Percentiles rank a stretch among this genome's conserved stretches.
Evolutionary conservation across 441 rosid species (phyloP).

Genomic region (Macaranga tanarius): DNA sequence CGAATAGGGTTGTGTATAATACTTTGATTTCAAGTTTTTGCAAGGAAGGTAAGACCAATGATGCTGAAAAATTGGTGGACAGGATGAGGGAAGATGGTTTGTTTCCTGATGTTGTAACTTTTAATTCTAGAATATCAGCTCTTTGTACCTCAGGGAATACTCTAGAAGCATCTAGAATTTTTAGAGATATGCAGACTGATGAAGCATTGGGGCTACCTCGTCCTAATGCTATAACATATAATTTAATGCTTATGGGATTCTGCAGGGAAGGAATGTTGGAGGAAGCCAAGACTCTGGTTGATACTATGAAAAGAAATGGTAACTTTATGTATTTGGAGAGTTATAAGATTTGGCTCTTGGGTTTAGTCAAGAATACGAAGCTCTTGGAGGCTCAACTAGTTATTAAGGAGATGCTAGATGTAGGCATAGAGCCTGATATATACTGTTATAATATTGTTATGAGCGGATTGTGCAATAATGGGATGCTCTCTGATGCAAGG

Average conservation of each 20-base stretch:
- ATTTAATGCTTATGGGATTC: slow-evolving; percentile 86
- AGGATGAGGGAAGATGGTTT: slow-evolving; percentile 75
- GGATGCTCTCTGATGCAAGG: slow-evolving; percentile 79
- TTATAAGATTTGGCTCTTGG: slow-evolving; percentile 80
- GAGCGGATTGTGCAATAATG: slow-evolving; percentile 79
- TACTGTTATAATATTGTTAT: slow-evolving; percentile 75
- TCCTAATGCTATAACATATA: slow-evolving; percentile 69
- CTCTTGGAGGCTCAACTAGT: slow-evolving; percentile 68
- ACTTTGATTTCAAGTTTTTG: slow-evolving; percentile 80
- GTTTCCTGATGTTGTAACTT: slow-evolving; percentile 78
- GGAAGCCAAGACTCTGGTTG: slow-evolving; percentile 70
- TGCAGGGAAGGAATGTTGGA: slow-evolving; percentile 78
- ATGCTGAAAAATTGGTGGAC: slow-evolving; percentile 76
- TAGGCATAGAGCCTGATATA: slow-evolving; percentile 57
- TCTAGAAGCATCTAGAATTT: slow-evolving; percentile 85
- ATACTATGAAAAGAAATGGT: slow-evolving; percentile 50
- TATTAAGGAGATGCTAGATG: slow-evolving; percentile 60
- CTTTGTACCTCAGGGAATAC: slow-evolving; percentile 70
- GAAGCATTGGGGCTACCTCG: slow-evolving; percentile 73
- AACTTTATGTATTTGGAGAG: slow-evolving; percentile 55
- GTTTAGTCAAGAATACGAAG: slow-evolving; percentile 64
- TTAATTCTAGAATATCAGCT: slow-evolving; percentile 83
- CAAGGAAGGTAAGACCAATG: slow-evolving; percentile 66
- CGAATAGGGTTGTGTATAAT: slow-evolving; percentile 72
- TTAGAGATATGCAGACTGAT: slow-evolving; percentile 85